Percentiles rank a stretch among this genome's conserved stretches.
Conservation (phyloP, 306 rosid genomes). For the Acacia confusa region DNA sequence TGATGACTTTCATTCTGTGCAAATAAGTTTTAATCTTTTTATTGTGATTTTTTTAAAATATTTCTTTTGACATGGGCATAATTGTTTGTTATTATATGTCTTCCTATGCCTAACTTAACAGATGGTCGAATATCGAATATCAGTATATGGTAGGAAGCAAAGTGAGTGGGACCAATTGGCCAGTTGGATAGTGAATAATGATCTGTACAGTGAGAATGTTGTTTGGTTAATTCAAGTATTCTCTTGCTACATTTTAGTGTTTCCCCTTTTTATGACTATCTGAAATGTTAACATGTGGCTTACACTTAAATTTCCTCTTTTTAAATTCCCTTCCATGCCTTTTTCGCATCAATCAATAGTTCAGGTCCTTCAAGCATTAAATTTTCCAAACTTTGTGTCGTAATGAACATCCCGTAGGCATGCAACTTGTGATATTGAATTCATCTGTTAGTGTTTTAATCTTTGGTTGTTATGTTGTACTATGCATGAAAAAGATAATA, state of each 20-base stretch:
- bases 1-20: background rate
- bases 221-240: conserved; percentile 89
- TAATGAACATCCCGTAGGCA: no score
- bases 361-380: no score
- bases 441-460: no score
- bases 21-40: background rate
- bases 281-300: no score
- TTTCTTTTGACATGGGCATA: conserved; percentile 19
- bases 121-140: conserved; percentile 87
- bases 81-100: conserved; percentile 2
- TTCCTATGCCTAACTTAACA: conserved; percentile 33
- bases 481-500: no score
- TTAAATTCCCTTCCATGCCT: no score
- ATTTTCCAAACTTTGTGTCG: no score
- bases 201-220: conserved; percentile 74
- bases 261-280: no score
- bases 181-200: conserved; percentile 84
- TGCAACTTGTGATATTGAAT: no score
- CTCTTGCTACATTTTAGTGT: background rate
- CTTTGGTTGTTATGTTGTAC: no score
- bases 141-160: conserved; percentile 88
- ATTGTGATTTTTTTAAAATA: background rate
- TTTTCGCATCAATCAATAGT: no score
- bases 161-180: conserved; percentile 93
- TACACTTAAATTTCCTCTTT: no score